Evolutionary conservation across 257 asterid species (phyloP).

Genomic region (Solanum peruvianum): DNA sequence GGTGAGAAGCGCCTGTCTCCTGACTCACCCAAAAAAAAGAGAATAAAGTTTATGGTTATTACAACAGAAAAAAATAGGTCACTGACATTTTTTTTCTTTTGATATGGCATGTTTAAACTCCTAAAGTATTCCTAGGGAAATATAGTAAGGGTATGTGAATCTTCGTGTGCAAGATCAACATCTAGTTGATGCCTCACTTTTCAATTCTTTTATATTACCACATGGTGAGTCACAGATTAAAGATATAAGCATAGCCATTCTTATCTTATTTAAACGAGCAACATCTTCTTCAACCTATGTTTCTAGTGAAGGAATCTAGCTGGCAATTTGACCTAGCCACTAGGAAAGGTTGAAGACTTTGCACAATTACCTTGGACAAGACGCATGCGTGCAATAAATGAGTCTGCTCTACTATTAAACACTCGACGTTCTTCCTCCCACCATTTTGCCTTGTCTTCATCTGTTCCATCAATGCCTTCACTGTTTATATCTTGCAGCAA

Average conservation of each 20-base stretch:
- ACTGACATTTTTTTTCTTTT: background rate
- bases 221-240: background rate
- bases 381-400: slow-evolving; percentile 49
- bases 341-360: background rate
- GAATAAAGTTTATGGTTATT: background rate
- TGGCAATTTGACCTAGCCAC: background rate
- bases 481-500: slow-evolving; percentile 38
- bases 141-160: background rate
- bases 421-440: slow-evolving; percentile 44
- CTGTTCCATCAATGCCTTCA: slow-evolving; percentile 43
- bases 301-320: background rate
- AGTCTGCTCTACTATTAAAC: slow-evolving; percentile 40
- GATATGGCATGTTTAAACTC: background rate
- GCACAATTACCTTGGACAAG: slow-evolving; percentile 36
- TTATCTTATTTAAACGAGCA: background rate
- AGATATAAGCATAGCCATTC: background rate
- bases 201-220: background rate
- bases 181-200: background rate
- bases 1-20: slow-evolving; percentile 49
- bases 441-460: slow-evolving; percentile 35
- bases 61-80: background rate
- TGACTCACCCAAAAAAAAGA: slow-evolving; percentile 3
- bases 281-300: background rate
- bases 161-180: background rate
- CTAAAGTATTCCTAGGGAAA: background rate